These are phyloP conservation scores for Elaeis oleifera DNA, from an alignment of 202 grass and related monocot species.

Conservation along the genomic window DNA sequence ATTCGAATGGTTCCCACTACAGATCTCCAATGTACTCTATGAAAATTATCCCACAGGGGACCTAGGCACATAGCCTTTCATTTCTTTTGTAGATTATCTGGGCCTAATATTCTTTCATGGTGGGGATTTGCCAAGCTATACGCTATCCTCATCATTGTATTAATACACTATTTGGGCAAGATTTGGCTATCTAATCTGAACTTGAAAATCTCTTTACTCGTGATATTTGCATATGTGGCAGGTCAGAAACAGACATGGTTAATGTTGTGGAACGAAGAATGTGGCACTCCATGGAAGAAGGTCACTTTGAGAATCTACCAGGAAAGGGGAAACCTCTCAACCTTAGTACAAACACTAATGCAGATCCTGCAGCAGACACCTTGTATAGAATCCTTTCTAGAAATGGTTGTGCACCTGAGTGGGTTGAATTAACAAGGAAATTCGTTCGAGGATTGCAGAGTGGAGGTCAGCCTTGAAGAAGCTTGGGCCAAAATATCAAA, in stretches of 20 bases:
- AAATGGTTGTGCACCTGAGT: conserved; percentile 66
- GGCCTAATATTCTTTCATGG: no score
- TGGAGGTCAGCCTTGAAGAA: conserved; percentile 53
- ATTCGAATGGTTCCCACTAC: no score
- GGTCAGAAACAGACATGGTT: conserved; percentile 71
- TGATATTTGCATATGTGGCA: conserved; percentile 16
- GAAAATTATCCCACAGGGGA: no score
- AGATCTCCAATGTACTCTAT: no score
- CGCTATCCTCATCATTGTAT: background rate
- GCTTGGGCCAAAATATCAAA: conserved; percentile 37
- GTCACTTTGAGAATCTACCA: conserved; percentile 78
- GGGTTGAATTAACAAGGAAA: conserved; percentile 88
- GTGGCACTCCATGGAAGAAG: conserved; percentile 93
- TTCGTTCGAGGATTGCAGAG: conserved; percentile 31
- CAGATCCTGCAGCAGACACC: conserved; percentile 77
- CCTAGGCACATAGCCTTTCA: no score
- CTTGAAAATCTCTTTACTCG: background rate
- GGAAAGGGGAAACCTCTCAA: conserved; percentile 74
- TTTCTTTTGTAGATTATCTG: no score
- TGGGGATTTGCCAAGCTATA: no score
- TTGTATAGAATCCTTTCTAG: conserved; percentile 75
- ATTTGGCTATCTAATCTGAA: background rate
- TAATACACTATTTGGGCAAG: background rate
- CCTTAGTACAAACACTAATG: conserved; percentile 53
- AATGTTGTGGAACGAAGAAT: conserved; percentile 91